Percentiles rank a stretch among this genome's conserved stretches.
Conservation (phyloP, 192 early-diverging fungal species). For the Coemansia sp. region DNA sequence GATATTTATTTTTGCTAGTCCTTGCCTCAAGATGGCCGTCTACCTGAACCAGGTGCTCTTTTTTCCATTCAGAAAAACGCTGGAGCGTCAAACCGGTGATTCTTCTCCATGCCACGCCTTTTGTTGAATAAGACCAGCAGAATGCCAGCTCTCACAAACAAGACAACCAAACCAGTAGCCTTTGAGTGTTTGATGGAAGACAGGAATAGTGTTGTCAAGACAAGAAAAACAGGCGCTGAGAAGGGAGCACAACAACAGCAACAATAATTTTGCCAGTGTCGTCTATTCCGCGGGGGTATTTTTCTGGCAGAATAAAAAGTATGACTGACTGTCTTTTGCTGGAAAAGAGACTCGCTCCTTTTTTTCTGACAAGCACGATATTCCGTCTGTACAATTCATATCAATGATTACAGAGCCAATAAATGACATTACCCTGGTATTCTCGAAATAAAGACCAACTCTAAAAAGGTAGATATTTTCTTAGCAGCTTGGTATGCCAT, state of each 20-base stretch:
- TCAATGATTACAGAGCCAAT: neutral
- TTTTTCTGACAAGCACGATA: neutral
- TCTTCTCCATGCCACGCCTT: neutral
- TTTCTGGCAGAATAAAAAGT: no score
- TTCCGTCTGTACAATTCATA: neutral
- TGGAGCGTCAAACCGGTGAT: neutral
- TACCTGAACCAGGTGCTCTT: neutral
- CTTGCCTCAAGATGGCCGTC: neutral
- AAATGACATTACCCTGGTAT: slow-evolving; percentile 3
- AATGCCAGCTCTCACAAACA: neutral
- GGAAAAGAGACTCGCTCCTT: neutral
- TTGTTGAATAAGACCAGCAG: neutral
- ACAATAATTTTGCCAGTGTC: no score
- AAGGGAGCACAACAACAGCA: no score
- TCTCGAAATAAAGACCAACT: neutral
- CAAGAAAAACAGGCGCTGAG: no score
- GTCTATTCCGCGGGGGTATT: no score
- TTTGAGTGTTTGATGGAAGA: neutral
- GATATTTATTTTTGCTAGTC: neutral
- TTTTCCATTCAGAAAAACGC: neutral
- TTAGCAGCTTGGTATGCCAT: neutral
- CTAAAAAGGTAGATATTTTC: neutral
- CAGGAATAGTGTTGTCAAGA: no score
- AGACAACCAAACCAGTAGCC: neutral
- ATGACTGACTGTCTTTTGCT: neutral